A percentile compares a stretch with the other conserved stretches of the same genome.
phyloP scores from a whole-genome alignment of 306 rosid species.

The Abrus pulchellus region DNA sequence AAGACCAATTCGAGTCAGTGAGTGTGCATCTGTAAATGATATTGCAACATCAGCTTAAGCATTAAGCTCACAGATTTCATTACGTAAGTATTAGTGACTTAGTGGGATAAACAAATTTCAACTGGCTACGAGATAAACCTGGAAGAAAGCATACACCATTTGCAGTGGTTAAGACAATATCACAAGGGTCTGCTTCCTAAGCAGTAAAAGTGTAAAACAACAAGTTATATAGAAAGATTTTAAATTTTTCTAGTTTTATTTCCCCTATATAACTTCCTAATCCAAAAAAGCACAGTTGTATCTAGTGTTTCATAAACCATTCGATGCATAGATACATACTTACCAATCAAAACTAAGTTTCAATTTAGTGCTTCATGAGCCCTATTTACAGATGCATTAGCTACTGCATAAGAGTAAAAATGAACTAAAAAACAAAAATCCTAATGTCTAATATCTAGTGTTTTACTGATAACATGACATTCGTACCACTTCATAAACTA shows the following conservation, averaged over 20 bases:
- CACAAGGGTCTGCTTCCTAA: conserved; percentile 6
- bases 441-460: conserved; percentile 25
- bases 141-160: conserved; percentile 3
- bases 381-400: background rate
- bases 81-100: no score
- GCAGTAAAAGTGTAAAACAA: background rate
- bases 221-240: conserved; percentile 7
- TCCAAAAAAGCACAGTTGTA: conserved; percentile 19
- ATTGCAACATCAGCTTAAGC: conserved; percentile 39
- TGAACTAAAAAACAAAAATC: background rate
- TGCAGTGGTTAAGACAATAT: conserved; percentile 13
- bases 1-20: conserved; percentile 51
- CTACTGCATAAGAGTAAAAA: background rate
- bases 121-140: background rate
- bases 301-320: conserved; percentile 35
- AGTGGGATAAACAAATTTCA: no score
- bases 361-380: conserved; percentile 25
- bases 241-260: conserved; percentile 10
- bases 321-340: background rate
- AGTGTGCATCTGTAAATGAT: conserved; percentile 5
- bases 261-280: conserved; percentile 16
- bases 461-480: conserved; percentile 25
- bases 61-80: no score
- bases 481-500: conserved; percentile 33
- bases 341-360: conserved; percentile 19